These are phyloP conservation scores for Russula abietina DNA, from an alignment of 768 basidiomycete genomes.

Conservation along the genomic window DNA sequence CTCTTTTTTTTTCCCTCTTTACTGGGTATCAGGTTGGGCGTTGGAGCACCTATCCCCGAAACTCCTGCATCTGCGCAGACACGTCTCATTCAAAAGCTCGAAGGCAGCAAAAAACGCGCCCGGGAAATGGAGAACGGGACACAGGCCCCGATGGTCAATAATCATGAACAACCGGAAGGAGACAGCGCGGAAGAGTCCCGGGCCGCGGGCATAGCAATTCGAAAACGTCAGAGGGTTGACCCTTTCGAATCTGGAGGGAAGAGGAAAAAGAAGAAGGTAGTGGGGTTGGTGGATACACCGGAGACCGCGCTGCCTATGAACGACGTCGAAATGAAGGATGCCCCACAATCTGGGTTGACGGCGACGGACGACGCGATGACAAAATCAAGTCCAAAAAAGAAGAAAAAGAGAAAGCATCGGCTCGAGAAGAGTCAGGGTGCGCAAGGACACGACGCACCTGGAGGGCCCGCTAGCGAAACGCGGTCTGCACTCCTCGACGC, in stretches of 20 bases:
- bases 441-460: conserved; percentile 7
- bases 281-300: conserved; percentile 14
- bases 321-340: background rate
- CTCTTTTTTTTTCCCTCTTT: background rate
- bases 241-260: conserved; percentile 43
- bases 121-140: conserved; percentile 38
- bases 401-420: conserved; percentile 25
- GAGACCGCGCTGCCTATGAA: background rate
- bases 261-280: conserved; percentile 35
- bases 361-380: background rate
- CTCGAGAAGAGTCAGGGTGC: background rate
- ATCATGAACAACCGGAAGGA: conserved; percentile 37
- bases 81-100: conserved; percentile 55
- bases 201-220: conserved; percentile 40
- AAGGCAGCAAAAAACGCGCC: conserved; percentile 42
- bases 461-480: conserved; percentile 19
- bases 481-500: background rate
- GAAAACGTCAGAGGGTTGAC: conserved; percentile 54
- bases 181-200: conserved; percentile 42
- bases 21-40: conserved; percentile 51
- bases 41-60: conserved; percentile 60
- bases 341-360: background rate
- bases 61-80: conserved; percentile 31
- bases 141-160: conserved; percentile 21
- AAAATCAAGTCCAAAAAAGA: conserved; percentile 22